phyloP scores from a whole-genome alignment of 345 rosid species.

The Sonneratia alba region DNA sequence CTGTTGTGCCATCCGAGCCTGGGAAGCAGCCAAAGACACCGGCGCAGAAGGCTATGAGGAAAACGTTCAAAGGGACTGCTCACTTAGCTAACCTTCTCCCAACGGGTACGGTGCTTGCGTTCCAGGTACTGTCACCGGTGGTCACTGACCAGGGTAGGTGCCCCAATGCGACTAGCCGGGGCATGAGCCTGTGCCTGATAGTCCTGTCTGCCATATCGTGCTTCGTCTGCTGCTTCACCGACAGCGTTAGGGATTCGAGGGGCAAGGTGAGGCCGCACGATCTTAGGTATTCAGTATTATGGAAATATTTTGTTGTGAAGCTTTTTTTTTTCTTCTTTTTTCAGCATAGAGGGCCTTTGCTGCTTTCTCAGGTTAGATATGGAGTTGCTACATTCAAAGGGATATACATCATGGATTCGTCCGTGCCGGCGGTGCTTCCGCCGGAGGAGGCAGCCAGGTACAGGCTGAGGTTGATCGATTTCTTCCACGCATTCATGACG shows the following conservation, averaged over 20 bases:
- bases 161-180: slow-evolving; percentile 24
- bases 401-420: slow-evolving; percentile 44
- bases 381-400: slow-evolving; percentile 59
- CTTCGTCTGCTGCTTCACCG: slow-evolving; percentile 51
- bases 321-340: background rate
- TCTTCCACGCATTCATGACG: slow-evolving; percentile 52
- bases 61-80: slow-evolving; percentile 61
- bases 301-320: background rate
- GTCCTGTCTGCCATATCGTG: slow-evolving; percentile 34
- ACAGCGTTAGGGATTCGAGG: slow-evolving; percentile 43
- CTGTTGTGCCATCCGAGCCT: background rate
- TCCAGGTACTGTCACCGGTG: slow-evolving; percentile 59
- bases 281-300: no score
- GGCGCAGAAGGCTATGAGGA: slow-evolving; percentile 33
- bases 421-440: slow-evolving; percentile 16
- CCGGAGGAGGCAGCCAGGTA: slow-evolving; percentile 31
- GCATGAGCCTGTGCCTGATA: slow-evolving; percentile 33
- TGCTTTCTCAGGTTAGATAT: slow-evolving; percentile 14
- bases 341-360: no score
- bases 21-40: slow-evolving; percentile 33
- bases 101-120: slow-evolving; percentile 59
- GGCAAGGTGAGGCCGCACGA: slow-evolving; percentile 50
- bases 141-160: slow-evolving; percentile 63
- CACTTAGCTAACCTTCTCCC: slow-evolving; percentile 51
- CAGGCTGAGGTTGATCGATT: slow-evolving; percentile 40